phyloP scores from a whole-genome alignment of 2,329 filamentous ascomycete genomes.

The Alternaria brassicae region DNA sequence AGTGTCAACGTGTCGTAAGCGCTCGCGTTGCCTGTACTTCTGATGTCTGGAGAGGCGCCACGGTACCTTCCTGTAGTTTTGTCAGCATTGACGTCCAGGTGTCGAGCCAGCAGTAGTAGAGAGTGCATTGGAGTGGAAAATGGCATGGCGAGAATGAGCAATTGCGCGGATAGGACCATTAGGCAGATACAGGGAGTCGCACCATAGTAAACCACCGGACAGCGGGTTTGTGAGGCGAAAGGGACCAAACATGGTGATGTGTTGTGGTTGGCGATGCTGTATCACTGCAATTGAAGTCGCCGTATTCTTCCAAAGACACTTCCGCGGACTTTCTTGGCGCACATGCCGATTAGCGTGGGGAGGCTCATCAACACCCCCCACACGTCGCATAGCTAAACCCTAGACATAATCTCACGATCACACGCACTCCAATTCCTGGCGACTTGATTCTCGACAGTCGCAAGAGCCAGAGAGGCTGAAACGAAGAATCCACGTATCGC shows the following conservation, averaged over 20 bases:
- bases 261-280: conserved; percentile 19
- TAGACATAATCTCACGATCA: not conserved
- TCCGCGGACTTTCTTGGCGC: conserved; percentile 43
- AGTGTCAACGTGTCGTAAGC: conserved; percentile 72
- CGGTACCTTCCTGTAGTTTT: conserved; percentile 79
- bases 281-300: conserved; percentile 15
- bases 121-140: not conserved
- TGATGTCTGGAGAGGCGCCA: conserved; percentile 87
- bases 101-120: conserved; percentile 13
- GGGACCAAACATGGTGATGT: conserved; percentile 49
- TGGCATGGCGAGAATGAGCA: not conserved
- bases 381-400: not conserved
- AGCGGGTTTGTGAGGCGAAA: conserved; percentile 51
- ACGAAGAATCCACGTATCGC: not conserved
- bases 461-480: not conserved
- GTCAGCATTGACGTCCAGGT: not conserved
- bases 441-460: not conserved
- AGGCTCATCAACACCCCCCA: conserved; percentile 20
- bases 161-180: not conserved
- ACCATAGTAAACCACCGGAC: conserved; percentile 51
- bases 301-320: conserved; percentile 37
- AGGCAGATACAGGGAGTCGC: conserved; percentile 4
- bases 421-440: not conserved
- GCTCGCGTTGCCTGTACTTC: conserved; percentile 50
- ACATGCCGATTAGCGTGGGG: conserved; percentile 35